Base-by-base conservation (phyloP, 208 protist species). In the Leishmania aethiopica region DNA sequence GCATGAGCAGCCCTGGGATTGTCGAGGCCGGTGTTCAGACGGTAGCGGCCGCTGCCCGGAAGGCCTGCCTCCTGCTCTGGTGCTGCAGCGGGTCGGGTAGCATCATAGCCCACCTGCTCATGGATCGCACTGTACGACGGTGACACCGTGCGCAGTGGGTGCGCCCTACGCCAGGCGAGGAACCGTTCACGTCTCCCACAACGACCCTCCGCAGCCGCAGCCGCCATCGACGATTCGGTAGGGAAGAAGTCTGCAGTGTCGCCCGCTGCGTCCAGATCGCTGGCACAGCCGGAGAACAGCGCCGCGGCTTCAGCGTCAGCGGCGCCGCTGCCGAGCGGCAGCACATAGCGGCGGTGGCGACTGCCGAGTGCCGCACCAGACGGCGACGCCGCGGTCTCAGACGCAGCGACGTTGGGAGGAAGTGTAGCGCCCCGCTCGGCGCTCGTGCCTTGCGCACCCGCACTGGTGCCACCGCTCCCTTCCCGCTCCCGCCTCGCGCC, bases 11-110 rank as follows among this genome's bases (percentile, higher is more conserved):
- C 62, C 72, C 86, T 74, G 22, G 89, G 88, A 53, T 81, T 86
- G 55, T 95, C 93, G 4, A 97, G 80, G 22, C 94, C 94, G 11
- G 91, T 93, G 84, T 97, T 94, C 51, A 95, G 79, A 0, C 91
- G 91, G 69, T 91, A 95, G 60, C 81, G 84, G 35, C 71, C 78
- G 60, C 51, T 71, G 66, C 19, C 66, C 75, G 64, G 40, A 40
- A 35, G 19, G 55, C 35, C 73, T 67, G 5, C n/a, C 78, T 5
- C 37, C 42, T 22, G 28, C 11, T 60, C 32, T 45, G 78, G 37
- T 47, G 51, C 22, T 51, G 74, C 55, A n/a, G 2, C 22, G 74
- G 74, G 49, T 19, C 5, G 22, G 74, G 74, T 45, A 64, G 49
- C 22, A 32, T 66, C 71, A 45, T 59, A 15, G 35, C 51, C 53